Evolutionary conservation across 257 asterid species (phyloP).

Genomic region (Ilex asprella): DNA sequence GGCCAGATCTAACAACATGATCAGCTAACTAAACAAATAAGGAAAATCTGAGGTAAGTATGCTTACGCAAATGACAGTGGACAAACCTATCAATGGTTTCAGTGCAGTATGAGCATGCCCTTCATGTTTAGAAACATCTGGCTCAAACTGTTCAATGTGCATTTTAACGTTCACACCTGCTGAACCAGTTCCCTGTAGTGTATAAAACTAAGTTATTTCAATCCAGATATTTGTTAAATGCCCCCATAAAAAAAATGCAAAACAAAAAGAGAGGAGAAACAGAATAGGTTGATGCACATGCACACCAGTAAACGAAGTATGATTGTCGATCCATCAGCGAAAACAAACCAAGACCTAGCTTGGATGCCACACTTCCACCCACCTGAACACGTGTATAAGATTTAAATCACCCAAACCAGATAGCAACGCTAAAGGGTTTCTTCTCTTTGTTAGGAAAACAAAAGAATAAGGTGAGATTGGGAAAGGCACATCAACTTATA

Average conservation of each 20-base stretch:
- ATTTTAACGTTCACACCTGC: slow-evolving; percentile 93
- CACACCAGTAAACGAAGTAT: slow-evolving; percentile 81
- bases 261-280: neutral
- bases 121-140: slow-evolving; percentile 66
- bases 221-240: too few species aligned
- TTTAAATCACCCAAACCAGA: slow-evolving; percentile 9
- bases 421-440: too few species aligned
- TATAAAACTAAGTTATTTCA: slow-evolving; percentile 2
- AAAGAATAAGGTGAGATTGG: neutral
- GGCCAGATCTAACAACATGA: slow-evolving; percentile 58
- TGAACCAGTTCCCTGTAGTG: slow-evolving; percentile 85
- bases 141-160: slow-evolving; percentile 80
- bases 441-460: neutral
- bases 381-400: slow-evolving; percentile 42
- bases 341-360: slow-evolving; percentile 84
- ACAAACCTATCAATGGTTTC: slow-evolving; percentile 75
- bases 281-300: slow-evolving; percentile 17
- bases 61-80: neutral
- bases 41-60: neutral
- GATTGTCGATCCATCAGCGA: slow-evolving; percentile 90
- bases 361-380: slow-evolving; percentile 82
- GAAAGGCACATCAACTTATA: slow-evolving; percentile 40
- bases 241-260: neutral
- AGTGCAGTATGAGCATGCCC: slow-evolving; percentile 82
- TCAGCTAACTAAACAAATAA: neutral